These are phyloP conservation scores for Trichosporon sp. DNA, from an alignment of 1,284 basidiomycete species.

Conservation along the genomic window DNA sequence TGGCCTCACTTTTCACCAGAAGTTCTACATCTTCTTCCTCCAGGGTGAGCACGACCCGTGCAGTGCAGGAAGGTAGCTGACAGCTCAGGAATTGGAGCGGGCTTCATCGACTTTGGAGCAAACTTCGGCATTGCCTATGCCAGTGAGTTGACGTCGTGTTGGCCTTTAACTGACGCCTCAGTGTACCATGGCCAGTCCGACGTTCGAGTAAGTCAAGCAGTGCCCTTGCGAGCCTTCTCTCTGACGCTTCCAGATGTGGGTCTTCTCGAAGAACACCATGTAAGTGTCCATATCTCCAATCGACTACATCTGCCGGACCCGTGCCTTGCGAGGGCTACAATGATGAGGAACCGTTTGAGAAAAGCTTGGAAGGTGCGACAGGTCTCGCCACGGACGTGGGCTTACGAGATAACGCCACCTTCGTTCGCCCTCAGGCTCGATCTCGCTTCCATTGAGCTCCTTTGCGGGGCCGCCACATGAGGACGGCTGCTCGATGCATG, in stretches of 20 bases:
- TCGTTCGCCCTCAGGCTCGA: too few species aligned
- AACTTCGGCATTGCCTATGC: slow-evolving; percentile 48
- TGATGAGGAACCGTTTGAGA: too few species aligned
- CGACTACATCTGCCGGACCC: too few species aligned
- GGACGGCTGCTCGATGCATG: too few species aligned
- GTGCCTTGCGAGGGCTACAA: too few species aligned
- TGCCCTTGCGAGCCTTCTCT: neutral
- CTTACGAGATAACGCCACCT: too few species aligned
- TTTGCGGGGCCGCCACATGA: too few species aligned
- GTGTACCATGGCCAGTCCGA: slow-evolving; percentile 40
- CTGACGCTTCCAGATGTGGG: slow-evolving; percentile 41
- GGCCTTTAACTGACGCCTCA: slow-evolving; percentile 11
- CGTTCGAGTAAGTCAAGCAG: slow-evolving; percentile 5
- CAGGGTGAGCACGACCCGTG: slow-evolving; percentile 33
- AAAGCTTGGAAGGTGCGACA: neutral
- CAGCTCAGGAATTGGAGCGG: slow-evolving; percentile 5
- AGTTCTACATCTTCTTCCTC: slow-evolving; percentile 40
- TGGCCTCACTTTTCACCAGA: slow-evolving; percentile 38
- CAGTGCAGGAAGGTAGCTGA: neutral
- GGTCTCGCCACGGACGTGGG: too few species aligned
- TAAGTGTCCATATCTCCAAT: neutral
- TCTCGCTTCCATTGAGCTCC: too few species aligned
- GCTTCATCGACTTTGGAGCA: slow-evolving; percentile 41
- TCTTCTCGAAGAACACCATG: slow-evolving; percentile 42
- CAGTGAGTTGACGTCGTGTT: slow-evolving; percentile 23